A percentile compares a stretch with the other conserved stretches of the same genome.
phyloP scores from a whole-genome alignment of 1,284 basidiomycete genomes.

The Meripilus lineatus region DNA sequence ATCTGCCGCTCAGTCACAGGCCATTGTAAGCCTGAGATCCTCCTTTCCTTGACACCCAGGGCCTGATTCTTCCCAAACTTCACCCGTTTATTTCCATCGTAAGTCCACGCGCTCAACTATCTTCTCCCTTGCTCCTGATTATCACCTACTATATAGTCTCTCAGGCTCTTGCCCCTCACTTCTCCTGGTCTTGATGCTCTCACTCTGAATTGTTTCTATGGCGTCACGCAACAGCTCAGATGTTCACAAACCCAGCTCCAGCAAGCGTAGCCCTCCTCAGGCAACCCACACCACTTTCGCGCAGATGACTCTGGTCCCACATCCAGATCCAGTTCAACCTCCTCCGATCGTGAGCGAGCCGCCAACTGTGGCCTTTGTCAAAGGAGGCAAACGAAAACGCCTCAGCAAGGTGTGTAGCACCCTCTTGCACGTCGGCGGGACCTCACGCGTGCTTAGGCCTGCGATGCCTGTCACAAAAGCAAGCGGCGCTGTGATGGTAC shows the following conservation, averaged over 20 bases:
- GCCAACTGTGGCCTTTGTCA: slow-evolving; percentile 28
- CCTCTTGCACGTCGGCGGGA: slow-evolving; percentile 4
- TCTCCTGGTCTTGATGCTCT: slow-evolving; percentile 1
- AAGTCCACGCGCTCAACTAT: too few species aligned
- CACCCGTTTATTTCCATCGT: too few species aligned
- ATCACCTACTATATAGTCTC: neutral
- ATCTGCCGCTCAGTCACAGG: too few species aligned
- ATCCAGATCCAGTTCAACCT: slow-evolving; percentile 3
- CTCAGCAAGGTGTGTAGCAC: slow-evolving; percentile 48
- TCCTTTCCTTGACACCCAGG: slow-evolving; percentile 1
- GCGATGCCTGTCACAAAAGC: slow-evolving; percentile 78
- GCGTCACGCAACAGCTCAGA: neutral
- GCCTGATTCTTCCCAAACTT: too few species aligned
- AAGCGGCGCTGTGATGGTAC: slow-evolving; percentile 80
- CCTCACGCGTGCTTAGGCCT: slow-evolving; percentile 46
- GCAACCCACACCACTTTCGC: too few species aligned
- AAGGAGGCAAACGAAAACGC: slow-evolving; percentile 33
- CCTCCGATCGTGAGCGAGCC: slow-evolving; percentile 15
- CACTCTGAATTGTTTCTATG: slow-evolving; percentile 3
- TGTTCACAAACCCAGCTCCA: neutral
- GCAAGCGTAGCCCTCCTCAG: slow-evolving; percentile 8
- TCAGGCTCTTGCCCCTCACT: neutral
- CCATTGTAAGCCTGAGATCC: neutral
- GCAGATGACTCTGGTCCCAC: slow-evolving; percentile 14
- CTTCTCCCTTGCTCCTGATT: too few species aligned